Evolutionary conservation across 1,284 basidiomycete species (phyloP), one percentile per base, ranked within the genome.

Genomic region (Puccinia coronata): DNA sequence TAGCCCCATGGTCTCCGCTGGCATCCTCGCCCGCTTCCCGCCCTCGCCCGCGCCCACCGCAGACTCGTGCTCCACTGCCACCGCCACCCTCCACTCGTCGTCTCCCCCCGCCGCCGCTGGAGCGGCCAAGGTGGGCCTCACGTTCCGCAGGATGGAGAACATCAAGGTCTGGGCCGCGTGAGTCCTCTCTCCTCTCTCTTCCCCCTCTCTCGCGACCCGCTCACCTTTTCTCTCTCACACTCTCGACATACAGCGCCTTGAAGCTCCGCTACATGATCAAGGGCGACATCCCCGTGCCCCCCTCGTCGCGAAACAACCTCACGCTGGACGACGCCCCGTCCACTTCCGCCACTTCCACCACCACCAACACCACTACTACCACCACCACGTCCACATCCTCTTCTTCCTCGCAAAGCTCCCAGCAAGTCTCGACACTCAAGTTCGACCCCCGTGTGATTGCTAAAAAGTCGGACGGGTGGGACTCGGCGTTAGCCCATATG

Each of bases 111-210:
- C 57, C 18, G 23, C 25, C 41, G 14, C 18, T 49, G 36, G 36
- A n/a, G n/a, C n/a, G n/a, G n/a, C n/a, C 11, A 73, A 73, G 34
- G 89, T 88, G 59, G 78, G 78, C 16, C 92, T 92, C 91, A 94
- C 93, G 41, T 95, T 94, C 86, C 87, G 93, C 82, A 87, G 93
- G 75, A 92, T 90, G 18, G 93, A 95, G 85, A 95, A 94, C 84
- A 87, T 95, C 28, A 88, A 92, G 34, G 85, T 94, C 20, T 95
- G 92, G 92, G 91, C 90, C 61, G 93, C 92, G 92, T 81, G 16
- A 76, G 80, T 76, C 36, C 6, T 23, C 43, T 36, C 57, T 14
- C 18, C 31, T 18, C 31, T 39, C 59, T 39, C 36, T 63, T 51
- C 20, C 5, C 8, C 28, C 43, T 72, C 18, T 41, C 2, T 23